Base-by-base conservation (phyloP, 2,329 filamentous ascomycete genomes). In the Blumeria graminis region DNA sequence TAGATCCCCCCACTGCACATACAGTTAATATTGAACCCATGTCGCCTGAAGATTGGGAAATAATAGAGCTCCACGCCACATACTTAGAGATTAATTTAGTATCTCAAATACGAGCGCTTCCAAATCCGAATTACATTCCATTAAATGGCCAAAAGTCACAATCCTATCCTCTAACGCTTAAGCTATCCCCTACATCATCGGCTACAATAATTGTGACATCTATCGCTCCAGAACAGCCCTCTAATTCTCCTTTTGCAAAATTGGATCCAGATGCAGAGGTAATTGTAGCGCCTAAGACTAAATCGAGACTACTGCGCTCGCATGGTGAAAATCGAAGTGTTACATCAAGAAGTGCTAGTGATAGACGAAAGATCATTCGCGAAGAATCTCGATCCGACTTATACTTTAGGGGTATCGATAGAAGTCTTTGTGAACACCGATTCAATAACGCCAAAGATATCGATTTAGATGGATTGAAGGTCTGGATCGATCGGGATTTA, bases 21-120 rank as follows among this genome's bases (percentile, higher is more conserved):
- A 96, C 89, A 1, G 84, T 98, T 68, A 88, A 95, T 66, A 96
- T 98, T 63, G 93, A 98, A 68, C 92, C 92, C 36, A 71, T 96
- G 64, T 96, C 92, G 0, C 81, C 90, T 1, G 87, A 93, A 58
- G 92, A 98, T 67, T 98, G 92, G 92, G 92, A 98, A 70, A 94
- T 96, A 64, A 96, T 98, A 63, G 92, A 98, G 69, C 74, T 98
- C 1, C 92, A 98, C 71, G 92, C 92, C 5, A 92, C 84, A 14
- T 98, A 96, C 65, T 74, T 98, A 55, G 92, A 98, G 66, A 75
- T 95, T 61, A 96, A 98, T 68, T 80, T 98, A 55, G 74, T 94
- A 35, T 85, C 83, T 48, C 92, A 98, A 71, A 89, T 98, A 63
- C 83, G 92, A 63, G 90, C 90, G 16, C 74, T 98, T 22, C 90